phyloP scores from a whole-genome alignment of 176 grass and related monocot genomes.

The Oryza punctata region DNA sequence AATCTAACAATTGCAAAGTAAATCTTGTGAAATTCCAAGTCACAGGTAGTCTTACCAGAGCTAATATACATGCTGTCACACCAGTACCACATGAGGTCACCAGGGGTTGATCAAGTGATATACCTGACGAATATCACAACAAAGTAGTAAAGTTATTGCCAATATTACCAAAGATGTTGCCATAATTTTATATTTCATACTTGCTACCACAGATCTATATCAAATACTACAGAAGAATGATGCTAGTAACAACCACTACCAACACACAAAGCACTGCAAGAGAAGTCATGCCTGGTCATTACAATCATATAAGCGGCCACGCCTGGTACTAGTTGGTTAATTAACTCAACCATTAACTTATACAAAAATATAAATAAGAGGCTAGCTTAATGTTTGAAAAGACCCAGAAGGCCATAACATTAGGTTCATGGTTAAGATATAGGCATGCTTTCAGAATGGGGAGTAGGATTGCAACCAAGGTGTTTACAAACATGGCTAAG shows the following conservation, averaged over 20 bases:
- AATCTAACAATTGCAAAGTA: neutral
- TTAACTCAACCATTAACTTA: neutral
- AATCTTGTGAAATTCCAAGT: neutral
- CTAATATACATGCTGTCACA: constrained; percentile 89
- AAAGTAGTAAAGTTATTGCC: constrained; percentile 11
- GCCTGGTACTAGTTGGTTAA: neutral
- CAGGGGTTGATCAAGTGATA: constrained; percentile 74
- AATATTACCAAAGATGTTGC: neutral
- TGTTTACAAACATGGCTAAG: neutral
- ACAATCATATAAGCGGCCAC: neutral
- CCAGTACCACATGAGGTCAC: constrained; percentile 87
- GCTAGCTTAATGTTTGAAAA: neutral
- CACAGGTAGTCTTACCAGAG: constrained; percentile 54
- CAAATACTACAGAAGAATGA: neutral
- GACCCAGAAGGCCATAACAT: neutral
- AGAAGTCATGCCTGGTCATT: neutral
- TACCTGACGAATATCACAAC: constrained; percentile 50
- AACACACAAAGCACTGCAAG: neutral
- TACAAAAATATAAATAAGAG: constrained; percentile 22
- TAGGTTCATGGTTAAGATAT: neutral
- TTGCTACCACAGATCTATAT: neutral
- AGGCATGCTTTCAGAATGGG: neutral
- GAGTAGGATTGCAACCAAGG: neutral
- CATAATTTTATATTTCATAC: neutral
- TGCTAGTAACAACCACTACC: neutral